phyloP scores from a whole-genome alignment of 2,329 filamentous ascomycete species.

The Penicillium sp. region DNA sequence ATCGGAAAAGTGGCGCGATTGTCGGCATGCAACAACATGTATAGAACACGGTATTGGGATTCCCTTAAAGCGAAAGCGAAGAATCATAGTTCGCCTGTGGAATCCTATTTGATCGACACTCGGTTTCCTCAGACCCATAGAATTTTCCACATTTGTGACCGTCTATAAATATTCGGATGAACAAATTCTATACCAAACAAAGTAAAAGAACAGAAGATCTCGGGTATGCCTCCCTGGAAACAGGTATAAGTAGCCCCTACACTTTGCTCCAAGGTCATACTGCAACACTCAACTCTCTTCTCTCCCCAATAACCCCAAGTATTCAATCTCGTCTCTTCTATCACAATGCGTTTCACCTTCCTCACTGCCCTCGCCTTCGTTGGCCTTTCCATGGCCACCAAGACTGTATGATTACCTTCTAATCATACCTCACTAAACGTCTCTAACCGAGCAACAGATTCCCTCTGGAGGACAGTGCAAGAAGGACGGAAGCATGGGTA shows the following conservation, averaged over 20 bases:
- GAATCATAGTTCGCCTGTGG: background rate
- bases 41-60: too few relatives aligned
- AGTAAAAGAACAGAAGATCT: background rate
- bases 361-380: constrained; percentile 4
- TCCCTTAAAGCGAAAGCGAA: too few relatives aligned
- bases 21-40: too few relatives aligned
- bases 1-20: too few relatives aligned
- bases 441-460: constrained; percentile 2
- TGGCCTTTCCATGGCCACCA: constrained; percentile 2
- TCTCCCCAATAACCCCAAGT: background rate
- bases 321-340: background rate
- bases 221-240: background rate
- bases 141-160: background rate
- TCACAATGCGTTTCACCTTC: constrained; percentile 2
- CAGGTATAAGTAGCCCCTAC: background rate
- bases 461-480: constrained; percentile 6
- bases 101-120: background rate
- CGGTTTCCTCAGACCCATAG: background rate
- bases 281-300: background rate
- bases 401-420: background rate
- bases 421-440: background rate
- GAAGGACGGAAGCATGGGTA: constrained; percentile 11
- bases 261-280: background rate
- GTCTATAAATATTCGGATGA: constrained; percentile 3
- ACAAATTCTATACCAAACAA: background rate